Evolutionary conservation across 2,329 filamentous ascomycete species (phyloP), one percentile per base, ranked within the genome.

Genomic region (Aspergillus pseudonomiae): DNA sequence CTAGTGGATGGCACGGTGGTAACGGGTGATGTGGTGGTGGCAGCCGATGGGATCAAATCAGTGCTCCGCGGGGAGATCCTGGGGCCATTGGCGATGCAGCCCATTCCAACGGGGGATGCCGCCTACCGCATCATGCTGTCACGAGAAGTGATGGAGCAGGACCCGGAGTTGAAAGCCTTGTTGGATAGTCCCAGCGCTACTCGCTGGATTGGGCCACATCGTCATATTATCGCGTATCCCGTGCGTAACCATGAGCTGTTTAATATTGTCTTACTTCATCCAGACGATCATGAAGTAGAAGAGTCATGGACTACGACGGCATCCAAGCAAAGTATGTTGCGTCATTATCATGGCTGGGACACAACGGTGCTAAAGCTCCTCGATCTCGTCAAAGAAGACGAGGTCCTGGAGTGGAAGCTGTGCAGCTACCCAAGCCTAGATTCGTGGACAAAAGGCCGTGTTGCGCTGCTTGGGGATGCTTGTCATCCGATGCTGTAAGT

Each of bases 211-310:
- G 91, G 91, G 36, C 88, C 88, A 72, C 86, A 86, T 69, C 84
- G 90, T 1, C 91, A 94, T 76, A 90, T 93, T 75, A 91, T 94
- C 69, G 90, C 90, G 0, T 94, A 94, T 74, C 88, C 91, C 0
- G 88, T 94, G 50, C 84, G 86, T 65, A 85, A 83, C 71, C 87
- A 91, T 71, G 83, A 82, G 36, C 84, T 89, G 69, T 89, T 89
- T 78, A 90, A 90, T 76, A 78, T 90, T 36, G 88, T 87, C 16
- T 83, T 86, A 10, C 81, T 85, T 32, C 88, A 89, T 73, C 87
- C 87, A 3, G 87, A 89, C 69, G 79, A 77, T 65, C 84, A 87
- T 73, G 88, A 87, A 61, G 85, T 86, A 12, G 81, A 82, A 10
- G 85, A 86, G 45, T 88, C 85, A 0, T 90, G 89, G 81, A 90